A percentile compares a stretch with the other conserved stretches of the same genome.
phyloP scores from a whole-genome alignment of 805 yeast species.

The Scheffersomyces ergatensis region DNA sequence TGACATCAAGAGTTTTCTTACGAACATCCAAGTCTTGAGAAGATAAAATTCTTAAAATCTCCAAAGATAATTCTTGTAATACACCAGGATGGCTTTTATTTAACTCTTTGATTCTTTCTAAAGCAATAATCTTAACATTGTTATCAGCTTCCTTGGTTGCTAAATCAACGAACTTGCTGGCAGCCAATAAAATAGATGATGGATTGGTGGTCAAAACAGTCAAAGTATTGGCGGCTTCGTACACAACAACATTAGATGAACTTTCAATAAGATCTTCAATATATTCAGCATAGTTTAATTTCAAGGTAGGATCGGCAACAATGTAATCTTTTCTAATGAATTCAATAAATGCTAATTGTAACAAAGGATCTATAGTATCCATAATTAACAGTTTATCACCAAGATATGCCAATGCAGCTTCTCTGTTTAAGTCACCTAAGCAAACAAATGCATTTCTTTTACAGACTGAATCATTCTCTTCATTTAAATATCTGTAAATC shows the following conservation, averaged over 20 bases:
- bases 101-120: slow-evolving; percentile 79
- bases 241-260: slow-evolving; percentile 69
- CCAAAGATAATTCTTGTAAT: slow-evolving; percentile 79
- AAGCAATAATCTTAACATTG: slow-evolving; percentile 88
- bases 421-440: slow-evolving; percentile 77
- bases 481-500: slow-evolving; percentile 65
- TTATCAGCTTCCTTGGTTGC: slow-evolving; percentile 93
- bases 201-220: slow-evolving; percentile 63
- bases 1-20: slow-evolving; percentile 78
- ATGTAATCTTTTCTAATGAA: slow-evolving; percentile 83
- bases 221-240: slow-evolving; percentile 87
- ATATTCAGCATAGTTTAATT: slow-evolving; percentile 67
- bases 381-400: slow-evolving; percentile 64
- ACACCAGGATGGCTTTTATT: slow-evolving; percentile 75
- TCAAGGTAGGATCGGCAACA: slow-evolving; percentile 59
- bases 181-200: slow-evolving; percentile 71
- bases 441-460: slow-evolving; percentile 93
- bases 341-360: slow-evolving; percentile 88
- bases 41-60: slow-evolving; percentile 80
- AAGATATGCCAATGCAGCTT: slow-evolving; percentile 77
- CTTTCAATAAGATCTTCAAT: slow-evolving; percentile 72
- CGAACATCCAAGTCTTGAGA: slow-evolving; percentile 91
- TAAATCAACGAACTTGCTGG: slow-evolving; percentile 79
- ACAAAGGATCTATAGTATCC: slow-evolving; percentile 69
- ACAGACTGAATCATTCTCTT: slow-evolving; percentile 91